A percentile compares a stretch with the other conserved stretches of the same genome.
phyloP scores from a whole-genome alignment of 2,329 filamentous ascomycete genomes.

The Pestalotiopsis fici region DNA sequence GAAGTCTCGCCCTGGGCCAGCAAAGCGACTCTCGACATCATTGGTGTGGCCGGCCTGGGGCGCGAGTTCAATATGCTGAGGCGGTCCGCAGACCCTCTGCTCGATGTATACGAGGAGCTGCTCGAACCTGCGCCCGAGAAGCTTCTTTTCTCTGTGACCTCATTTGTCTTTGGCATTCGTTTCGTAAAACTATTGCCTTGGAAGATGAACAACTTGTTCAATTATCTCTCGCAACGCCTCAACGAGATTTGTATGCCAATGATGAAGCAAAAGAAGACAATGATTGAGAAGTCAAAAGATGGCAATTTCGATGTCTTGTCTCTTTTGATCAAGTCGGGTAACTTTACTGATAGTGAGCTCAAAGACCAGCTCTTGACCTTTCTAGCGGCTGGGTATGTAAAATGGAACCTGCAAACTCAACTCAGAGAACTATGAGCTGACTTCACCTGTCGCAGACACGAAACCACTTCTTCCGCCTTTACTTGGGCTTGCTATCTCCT shows the following conservation, averaged over 20 bases:
- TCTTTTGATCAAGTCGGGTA: slow-evolving; percentile 50
- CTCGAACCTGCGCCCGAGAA: slow-evolving; percentile 37
- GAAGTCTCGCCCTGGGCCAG: slow-evolving; percentile 51
- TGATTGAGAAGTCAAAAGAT: slow-evolving; percentile 34
- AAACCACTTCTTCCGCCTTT: slow-evolving; percentile 65
- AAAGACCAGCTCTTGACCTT: slow-evolving; percentile 58
- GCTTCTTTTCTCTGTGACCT: slow-evolving; percentile 39
- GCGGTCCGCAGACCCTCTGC: slow-evolving; percentile 37
- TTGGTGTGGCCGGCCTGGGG: slow-evolving; percentile 59
- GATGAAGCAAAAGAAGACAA: slow-evolving; percentile 49
- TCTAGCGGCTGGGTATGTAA: slow-evolving; percentile 51
- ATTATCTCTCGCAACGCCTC: slow-evolving; percentile 33
- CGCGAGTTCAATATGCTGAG: slow-evolving; percentile 50
- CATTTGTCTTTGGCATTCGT: slow-evolving; percentile 34
- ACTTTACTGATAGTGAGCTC: slow-evolving; percentile 53
- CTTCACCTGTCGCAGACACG: slow-evolving; percentile 42
- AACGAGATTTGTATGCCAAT: slow-evolving; percentile 44
- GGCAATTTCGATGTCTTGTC: slow-evolving; percentile 63
- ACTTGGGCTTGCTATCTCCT: slow-evolving; percentile 65
- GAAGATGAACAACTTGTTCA: slow-evolving; percentile 43
- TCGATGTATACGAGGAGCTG: slow-evolving; percentile 46
- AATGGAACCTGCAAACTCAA: slow-evolving; percentile 29
- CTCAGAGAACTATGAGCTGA: slow-evolving; percentile 26
- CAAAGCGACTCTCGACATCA: slow-evolving; percentile 60
- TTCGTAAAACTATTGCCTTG: slow-evolving; percentile 44